A percentile compares a stretch with the other conserved stretches of the same genome.
Evolutionary conservation across 345 rosid species (phyloP).

Genomic region (Populus euphratica): DNA sequence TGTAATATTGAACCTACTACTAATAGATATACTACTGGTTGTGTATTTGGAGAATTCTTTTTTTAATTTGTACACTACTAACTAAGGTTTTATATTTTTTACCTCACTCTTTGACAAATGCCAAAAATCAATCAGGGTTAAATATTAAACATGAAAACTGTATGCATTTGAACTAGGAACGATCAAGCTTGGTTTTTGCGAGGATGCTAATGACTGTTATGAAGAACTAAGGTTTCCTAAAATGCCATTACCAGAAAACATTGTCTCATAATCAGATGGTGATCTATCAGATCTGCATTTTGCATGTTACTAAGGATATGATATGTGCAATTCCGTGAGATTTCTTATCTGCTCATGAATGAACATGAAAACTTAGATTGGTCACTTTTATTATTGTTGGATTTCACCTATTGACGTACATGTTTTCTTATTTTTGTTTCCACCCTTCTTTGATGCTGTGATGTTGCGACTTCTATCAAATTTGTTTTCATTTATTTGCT

Average conservation of each 20-base stretch:
- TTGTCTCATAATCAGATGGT: not conserved
- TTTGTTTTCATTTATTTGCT: slow-evolving; percentile 6
- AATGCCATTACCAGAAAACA: not conserved
- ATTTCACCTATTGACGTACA: not conserved
- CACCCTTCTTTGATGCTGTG: not conserved
- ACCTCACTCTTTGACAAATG: too few relatives aligned
- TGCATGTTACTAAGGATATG: not conserved
- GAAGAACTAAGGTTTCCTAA: not conserved
- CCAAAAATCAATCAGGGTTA: too few relatives aligned
- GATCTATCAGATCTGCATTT: not conserved
- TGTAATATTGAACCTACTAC: too few relatives aligned
- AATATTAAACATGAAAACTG: too few relatives aligned
- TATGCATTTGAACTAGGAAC: too few relatives aligned
- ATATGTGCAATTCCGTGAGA: not conserved
- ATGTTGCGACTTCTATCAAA: not conserved
- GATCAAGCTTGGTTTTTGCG: not conserved
- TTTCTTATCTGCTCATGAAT: not conserved
- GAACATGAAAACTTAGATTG: not conserved
- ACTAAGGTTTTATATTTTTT: too few relatives aligned
- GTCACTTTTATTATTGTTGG: not conserved
- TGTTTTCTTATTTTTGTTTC: not conserved
- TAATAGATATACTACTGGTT: not conserved
- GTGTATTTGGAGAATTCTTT: not conserved
- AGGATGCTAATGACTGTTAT: not conserved
- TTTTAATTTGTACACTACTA: not conserved